Percentiles rank a stretch among this genome's conserved stretches.
These are phyloP conservation scores for Arabidopsis arenosa DNA, from an alignment of 345 rosid species.

Conservation along the genomic window DNA sequence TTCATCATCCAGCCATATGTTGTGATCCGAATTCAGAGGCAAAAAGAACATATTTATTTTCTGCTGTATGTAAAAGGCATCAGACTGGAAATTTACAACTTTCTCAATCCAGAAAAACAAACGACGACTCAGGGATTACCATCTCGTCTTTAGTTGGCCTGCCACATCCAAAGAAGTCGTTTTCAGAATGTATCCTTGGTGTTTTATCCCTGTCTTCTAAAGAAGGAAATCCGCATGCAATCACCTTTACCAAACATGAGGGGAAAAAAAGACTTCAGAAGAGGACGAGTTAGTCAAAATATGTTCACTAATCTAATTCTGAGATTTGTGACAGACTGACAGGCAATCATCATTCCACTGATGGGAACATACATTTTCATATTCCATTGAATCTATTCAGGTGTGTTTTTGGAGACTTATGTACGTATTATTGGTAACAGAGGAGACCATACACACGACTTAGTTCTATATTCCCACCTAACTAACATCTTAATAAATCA, in stretches of 20 bases:
- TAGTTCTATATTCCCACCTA: no score
- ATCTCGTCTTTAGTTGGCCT: slow-evolving; percentile 67
- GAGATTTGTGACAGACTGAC: not conserved
- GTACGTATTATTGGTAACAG: not conserved
- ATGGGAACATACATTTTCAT: slow-evolving; percentile 12
- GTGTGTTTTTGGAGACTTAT: not conserved
- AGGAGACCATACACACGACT: no score
- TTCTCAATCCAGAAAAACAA: slow-evolving; percentile 18
- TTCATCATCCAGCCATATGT: slow-evolving; percentile 83
- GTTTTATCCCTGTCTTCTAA: slow-evolving; percentile 75
- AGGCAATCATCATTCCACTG: not conserved
- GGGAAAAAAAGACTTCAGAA: no score
- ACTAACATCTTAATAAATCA: no score
- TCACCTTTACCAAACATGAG: slow-evolving; percentile 51
- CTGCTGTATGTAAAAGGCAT: not conserved
- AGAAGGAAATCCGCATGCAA: slow-evolving; percentile 88
- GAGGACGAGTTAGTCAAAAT: no score
- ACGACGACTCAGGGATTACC: slow-evolving; percentile 56
- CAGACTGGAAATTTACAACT: not conserved
- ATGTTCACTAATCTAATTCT: no score
- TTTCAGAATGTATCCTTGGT: slow-evolving; percentile 49
- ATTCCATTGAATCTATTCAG: not conserved
- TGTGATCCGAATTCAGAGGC: slow-evolving; percentile 42
- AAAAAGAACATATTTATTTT: slow-evolving; percentile 40
- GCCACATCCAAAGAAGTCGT: slow-evolving; percentile 86